Percentiles rank a stretch among this genome's conserved stretches.
Evolutionary conservation across 2,329 filamentous ascomycete species (phyloP).

Genomic region (Curvularia eragrostidis): DNA sequence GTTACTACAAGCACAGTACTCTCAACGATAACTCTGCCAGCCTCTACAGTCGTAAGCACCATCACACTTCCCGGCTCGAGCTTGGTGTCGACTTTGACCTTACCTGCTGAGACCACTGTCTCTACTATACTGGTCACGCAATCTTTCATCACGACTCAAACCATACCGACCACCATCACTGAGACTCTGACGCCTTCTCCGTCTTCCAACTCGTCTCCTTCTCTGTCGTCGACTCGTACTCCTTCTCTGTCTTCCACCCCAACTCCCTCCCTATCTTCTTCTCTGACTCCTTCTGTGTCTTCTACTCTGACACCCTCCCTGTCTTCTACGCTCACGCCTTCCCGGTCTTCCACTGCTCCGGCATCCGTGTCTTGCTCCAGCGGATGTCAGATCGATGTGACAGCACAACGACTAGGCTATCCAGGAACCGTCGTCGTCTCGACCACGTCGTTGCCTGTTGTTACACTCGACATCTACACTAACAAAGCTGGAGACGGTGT

Average conservation of each 20-base stretch:
- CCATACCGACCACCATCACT: constrained; percentile 31
- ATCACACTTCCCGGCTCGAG: constrained; percentile 19
- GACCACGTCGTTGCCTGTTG: constrained; percentile 24
- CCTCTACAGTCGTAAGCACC: constrained; percentile 14
- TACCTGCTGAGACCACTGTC: constrained; percentile 35
- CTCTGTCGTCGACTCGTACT: too few species aligned
- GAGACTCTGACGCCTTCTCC: neutral
- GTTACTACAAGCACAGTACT: constrained; percentile 30
- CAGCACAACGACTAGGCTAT: constrained; percentile 37
- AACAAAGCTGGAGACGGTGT: constrained; percentile 20
- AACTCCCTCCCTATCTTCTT: too few species aligned
- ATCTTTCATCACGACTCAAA: constrained; percentile 24
- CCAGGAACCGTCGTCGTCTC: constrained; percentile 33
- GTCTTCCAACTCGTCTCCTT: too few species aligned
- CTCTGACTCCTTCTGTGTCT: neutral
- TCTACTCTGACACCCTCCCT: neutral
- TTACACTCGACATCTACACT: constrained; percentile 34
- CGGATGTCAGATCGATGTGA: constrained; percentile 43
- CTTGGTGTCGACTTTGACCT: constrained; percentile 28
- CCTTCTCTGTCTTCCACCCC: too few species aligned
- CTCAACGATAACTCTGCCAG: constrained; percentile 28
- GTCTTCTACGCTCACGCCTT: neutral
- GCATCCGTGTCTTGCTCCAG: constrained; percentile 34
- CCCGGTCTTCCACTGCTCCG: constrained; percentile 19
- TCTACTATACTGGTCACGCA: constrained; percentile 27